phyloP scores from a whole-genome alignment of 768 basidiomycete species.

The Pisolithus albus region DNA sequence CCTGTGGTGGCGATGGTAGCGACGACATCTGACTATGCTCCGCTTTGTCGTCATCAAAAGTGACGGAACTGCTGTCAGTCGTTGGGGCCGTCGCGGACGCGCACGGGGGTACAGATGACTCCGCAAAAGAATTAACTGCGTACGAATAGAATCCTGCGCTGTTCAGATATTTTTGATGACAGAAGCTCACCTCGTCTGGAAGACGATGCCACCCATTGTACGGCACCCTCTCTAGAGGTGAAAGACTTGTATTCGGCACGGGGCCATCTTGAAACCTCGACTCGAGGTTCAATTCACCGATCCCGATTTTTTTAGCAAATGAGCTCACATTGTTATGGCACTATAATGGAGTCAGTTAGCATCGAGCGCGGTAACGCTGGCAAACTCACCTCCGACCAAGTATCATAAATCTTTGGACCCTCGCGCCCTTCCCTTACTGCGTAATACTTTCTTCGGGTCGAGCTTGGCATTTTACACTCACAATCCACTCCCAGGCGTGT shows the following conservation, averaged over 20 bases:
- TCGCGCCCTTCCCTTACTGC: conserved; percentile 54
- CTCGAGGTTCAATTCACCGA: neutral
- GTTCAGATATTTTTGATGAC: neutral
- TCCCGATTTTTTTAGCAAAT: neutral
- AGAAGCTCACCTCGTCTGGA: conserved; percentile 11
- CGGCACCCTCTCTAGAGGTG: conserved; percentile 35
- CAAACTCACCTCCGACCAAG: conserved; percentile 52
- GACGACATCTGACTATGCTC: neutral
- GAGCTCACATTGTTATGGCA: conserved; percentile 39
- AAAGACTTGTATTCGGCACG: conserved; percentile 51
- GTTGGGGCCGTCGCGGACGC: neutral
- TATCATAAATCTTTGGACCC: conserved; percentile 50
- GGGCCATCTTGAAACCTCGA: conserved; percentile 49
- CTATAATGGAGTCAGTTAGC: conserved; percentile 21
- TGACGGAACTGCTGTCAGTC: no score
- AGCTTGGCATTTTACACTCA: conserved; percentile 23
- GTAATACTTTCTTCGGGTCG: conserved; percentile 42
- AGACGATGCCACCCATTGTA: conserved; percentile 38
- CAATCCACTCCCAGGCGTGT: neutral
- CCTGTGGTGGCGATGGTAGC: conserved; percentile 1
- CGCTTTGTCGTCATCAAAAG: neutral
- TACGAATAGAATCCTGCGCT: neutral
- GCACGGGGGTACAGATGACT: neutral
- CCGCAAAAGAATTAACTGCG: neutral
- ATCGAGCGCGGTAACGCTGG: neutral